A percentile compares a stretch with the other conserved stretches of the same genome.
Conservation (phyloP, 2,329 filamentous ascomycete genomes). For the Ascochyta clinopodiicola region DNA sequence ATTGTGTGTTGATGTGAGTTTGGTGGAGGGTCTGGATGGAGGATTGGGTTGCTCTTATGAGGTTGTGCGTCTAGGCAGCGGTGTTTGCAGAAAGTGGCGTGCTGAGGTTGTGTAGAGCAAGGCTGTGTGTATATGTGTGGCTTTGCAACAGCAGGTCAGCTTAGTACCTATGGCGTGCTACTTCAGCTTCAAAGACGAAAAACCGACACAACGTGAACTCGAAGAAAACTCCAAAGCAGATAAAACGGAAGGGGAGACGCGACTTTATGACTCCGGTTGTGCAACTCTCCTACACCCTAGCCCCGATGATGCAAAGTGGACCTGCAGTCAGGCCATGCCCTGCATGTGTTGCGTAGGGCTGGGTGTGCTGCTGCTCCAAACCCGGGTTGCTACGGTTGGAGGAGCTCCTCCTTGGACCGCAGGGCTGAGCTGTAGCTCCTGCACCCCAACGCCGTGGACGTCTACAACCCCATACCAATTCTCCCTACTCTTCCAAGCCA, state of each 20-base stretch:
- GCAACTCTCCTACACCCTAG: constrained; percentile 2
- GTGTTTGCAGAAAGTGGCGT: not conserved
- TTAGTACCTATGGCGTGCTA: too few species aligned
- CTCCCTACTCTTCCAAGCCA: too few species aligned
- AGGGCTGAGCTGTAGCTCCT: too few species aligned
- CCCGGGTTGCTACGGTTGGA: not conserved
- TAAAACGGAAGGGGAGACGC: not conserved
- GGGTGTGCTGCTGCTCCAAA: too few species aligned
- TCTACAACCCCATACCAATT: too few species aligned
- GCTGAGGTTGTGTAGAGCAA: not conserved
- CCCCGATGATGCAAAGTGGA: constrained; percentile 12
- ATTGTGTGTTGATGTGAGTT: constrained; percentile 22
- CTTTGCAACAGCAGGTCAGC: not conserved
- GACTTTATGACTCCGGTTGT: constrained; percentile 7
- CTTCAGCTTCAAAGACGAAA: not conserved
- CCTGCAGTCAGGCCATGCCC: not conserved
- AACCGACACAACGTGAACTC: not conserved
- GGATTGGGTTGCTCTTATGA: not conserved
- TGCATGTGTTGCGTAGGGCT: constrained; percentile 6
- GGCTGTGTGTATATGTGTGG: constrained; percentile 4
- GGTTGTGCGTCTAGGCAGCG: constrained; percentile 2
- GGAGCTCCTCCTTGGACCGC: constrained; percentile 3
- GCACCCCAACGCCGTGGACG: too few species aligned
- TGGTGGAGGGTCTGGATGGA: not conserved
- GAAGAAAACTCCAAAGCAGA: not conserved